These are phyloP conservation scores for Cyberlindnera misumaiensis DNA, from an alignment of 805 yeast genomes.

Conservation along the genomic window DNA sequence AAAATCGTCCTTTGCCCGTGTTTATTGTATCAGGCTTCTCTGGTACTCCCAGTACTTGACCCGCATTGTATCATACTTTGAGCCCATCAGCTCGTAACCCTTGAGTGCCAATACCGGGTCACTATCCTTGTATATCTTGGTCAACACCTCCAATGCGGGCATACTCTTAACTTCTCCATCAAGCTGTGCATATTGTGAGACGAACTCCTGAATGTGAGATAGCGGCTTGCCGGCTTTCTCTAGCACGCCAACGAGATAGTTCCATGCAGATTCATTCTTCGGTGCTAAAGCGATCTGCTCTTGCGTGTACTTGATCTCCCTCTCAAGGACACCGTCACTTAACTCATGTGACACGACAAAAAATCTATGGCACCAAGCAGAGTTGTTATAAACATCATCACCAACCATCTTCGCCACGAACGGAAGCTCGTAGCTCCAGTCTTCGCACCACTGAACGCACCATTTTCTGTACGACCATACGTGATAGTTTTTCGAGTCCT, in stretches of 20 bases:
- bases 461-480: constrained; percentile 93
- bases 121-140: constrained; percentile 33
- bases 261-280: constrained; percentile 83
- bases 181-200: constrained; percentile 33
- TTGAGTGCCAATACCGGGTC: constrained; percentile 28
- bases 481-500: constrained; percentile 88
- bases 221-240: constrained; percentile 26
- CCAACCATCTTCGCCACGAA: constrained; percentile 43
- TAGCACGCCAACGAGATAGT: constrained; percentile 61
- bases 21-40: constrained; percentile 8
- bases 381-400: constrained; percentile 76
- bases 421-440: constrained; percentile 43
- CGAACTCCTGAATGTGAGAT: constrained; percentile 38
- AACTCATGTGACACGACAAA: constrained; percentile 34
- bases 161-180: constrained; percentile 29
- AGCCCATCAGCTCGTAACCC: constrained; percentile 46
- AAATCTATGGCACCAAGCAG: constrained; percentile 88
- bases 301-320: constrained; percentile 50
- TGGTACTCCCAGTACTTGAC: constrained; percentile 54
- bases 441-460: constrained; percentile 54
- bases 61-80: constrained; percentile 56
- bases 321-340: constrained; percentile 20
- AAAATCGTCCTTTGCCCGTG: too few species aligned
- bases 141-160: constrained; percentile 59
- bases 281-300: constrained; percentile 53